A percentile compares a stretch with the other conserved stretches of the same genome.
Conservation (phyloP, 257 asterid species). For the Salvia miltiorrhiza region DNA sequence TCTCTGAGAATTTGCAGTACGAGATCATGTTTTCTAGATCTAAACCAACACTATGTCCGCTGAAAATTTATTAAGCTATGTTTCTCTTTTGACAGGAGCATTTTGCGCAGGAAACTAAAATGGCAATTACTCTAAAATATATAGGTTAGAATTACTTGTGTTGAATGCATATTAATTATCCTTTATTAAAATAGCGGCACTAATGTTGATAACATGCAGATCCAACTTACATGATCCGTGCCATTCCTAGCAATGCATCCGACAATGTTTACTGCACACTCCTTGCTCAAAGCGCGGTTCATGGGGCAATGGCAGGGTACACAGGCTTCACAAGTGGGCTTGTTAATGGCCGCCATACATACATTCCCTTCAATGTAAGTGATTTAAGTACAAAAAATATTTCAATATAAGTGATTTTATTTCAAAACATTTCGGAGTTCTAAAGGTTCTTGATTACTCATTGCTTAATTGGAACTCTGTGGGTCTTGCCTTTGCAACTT, state of each 20-base stretch:
- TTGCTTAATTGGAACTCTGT: background rate
- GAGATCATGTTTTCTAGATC: background rate
- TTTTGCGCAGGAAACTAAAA: conserved; percentile 39
- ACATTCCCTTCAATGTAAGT: conserved; percentile 67
- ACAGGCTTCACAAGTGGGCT: conserved; percentile 70
- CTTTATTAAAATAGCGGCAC: conserved; percentile 11
- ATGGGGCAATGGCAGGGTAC: conserved; percentile 81
- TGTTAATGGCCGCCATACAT: conserved; percentile 67
- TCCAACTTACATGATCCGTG: conserved; percentile 81
- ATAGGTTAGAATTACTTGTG: conserved; percentile 44
- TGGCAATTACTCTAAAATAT: conserved; percentile 56
- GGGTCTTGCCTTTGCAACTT: background rate
- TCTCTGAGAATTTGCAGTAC: background rate
- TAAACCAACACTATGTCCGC: background rate
- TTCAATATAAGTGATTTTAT: conserved; percentile 39
- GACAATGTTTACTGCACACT: conserved; percentile 73
- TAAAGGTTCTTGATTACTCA: background rate
- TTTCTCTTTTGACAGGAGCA: conserved; percentile 48
- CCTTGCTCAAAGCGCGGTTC: conserved; percentile 77
- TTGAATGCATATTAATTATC: conserved; percentile 2
- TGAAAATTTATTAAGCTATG: conserved; percentile 20
- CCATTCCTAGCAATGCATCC: conserved; percentile 71
- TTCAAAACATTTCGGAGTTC: conserved; percentile 30
- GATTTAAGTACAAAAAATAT: conserved; percentile 10
- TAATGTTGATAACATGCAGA: conserved; percentile 37